Evolutionary conservation across 768 basidiomycete genomes (phyloP), one percentile per base, ranked within the genome.

Genomic region (Tephrocybe sp.): DNA sequence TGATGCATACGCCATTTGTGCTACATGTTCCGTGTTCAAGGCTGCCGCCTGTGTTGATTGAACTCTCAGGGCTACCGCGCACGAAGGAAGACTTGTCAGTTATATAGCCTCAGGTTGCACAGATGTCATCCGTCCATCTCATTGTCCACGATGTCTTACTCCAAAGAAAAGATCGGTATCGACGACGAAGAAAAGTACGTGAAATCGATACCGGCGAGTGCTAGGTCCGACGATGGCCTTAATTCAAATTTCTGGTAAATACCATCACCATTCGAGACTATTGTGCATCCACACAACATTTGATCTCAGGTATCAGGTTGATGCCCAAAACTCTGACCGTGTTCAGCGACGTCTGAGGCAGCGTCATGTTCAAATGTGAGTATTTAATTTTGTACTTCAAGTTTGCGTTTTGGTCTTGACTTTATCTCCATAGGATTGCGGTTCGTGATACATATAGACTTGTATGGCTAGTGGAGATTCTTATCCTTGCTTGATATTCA

Each of bases 281-380:
- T 16, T 16, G 31, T 17, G 30, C 3, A 10, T 10, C 32, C 16
- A 30, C 13, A 19, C 23, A 3, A 32, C 4, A 4, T 32, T 17
- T n/a, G 16, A n/a, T 39, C 39, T 20, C 7, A 72, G 74, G 30
- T 71, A 72, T 64, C 70, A 74, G 39, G 78, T 86, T 53, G 79
- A 84, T 56, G 74, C 69, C n/a, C 74, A 78, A 48, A 84, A 86
- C 62, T 69, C 84, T 43, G 88, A 89, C 61, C 75, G 73, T 26
- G 85, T 90, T 4, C 87, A 89, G 59, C 78, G 87, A 23, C 78
- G 79, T 33, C 75, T 89, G 33, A 82, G 87, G 67, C 85, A 88
- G 66, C 80, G 87, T 26, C 87, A 89, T 79, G 82, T 87, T 12
- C 87, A 89, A 63, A 89, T 89, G 87, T 83, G 60, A 47, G 79